phyloP scores from a whole-genome alignment of 2,329 filamentous ascomycete genomes.

The Cercospora berteroae region DNA sequence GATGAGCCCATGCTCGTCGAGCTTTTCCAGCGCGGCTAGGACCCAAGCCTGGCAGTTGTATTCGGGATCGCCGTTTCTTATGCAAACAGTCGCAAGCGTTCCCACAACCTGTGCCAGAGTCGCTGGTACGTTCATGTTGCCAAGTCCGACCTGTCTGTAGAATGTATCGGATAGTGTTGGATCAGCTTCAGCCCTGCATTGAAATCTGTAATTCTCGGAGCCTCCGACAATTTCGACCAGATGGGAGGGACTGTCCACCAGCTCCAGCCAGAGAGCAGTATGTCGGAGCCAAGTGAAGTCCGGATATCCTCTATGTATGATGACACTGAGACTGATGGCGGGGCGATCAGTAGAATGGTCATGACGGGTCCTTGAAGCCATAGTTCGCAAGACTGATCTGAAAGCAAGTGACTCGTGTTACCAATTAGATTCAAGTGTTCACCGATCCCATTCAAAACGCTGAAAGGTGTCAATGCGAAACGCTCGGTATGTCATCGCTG shows the following conservation, averaged over 20 bases:
- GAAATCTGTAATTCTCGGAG: slow-evolving; percentile 10
- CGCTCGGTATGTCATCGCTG: background rate
- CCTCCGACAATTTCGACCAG: background rate
- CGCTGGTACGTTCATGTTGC: background rate
- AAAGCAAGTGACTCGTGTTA: background rate
- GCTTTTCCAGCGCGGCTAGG: slow-evolving; percentile 11
- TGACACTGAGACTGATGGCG: background rate
- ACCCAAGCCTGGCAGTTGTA: slow-evolving; percentile 22
- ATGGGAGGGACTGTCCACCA: background rate
- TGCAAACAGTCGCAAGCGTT: slow-evolving; percentile 9
- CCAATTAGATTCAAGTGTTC: background rate
- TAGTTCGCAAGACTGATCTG: background rate
- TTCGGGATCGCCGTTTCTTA: slow-evolving; percentile 15
- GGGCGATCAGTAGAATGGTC: background rate
- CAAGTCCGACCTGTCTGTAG: slow-evolving; percentile 15
- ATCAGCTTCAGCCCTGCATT: background rate
- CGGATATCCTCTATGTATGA: background rate
- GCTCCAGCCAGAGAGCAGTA: background rate
- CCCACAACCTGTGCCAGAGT: background rate
- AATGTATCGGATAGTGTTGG: slow-evolving; percentile 17
- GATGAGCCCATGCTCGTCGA: slow-evolving; percentile 2
- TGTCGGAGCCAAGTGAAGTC: background rate
- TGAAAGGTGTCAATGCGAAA: background rate
- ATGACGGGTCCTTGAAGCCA: background rate
- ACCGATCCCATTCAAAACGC: background rate